Evolutionary conservation across 2,329 filamentous ascomycete genomes (phyloP).

Genomic region (Rhexocercosporidium sp.): DNA sequence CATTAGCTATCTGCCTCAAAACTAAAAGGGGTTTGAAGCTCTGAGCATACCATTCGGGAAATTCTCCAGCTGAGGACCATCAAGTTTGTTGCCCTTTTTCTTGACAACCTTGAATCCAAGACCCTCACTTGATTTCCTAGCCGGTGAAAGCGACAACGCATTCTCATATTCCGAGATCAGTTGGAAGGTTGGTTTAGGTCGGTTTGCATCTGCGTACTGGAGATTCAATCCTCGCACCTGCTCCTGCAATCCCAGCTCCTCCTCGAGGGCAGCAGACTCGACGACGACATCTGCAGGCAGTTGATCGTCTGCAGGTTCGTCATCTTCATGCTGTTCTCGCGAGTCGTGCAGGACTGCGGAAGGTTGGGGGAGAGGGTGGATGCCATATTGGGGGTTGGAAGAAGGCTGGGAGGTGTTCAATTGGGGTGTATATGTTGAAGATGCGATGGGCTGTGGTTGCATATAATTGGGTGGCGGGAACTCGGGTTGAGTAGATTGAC

Average conservation of each 20-base stretch:
- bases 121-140: constrained; percentile 48
- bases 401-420: constrained; percentile 44
- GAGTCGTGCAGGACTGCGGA: constrained; percentile 43
- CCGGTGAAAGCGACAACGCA: constrained; percentile 54
- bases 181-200: constrained; percentile 44
- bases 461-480: constrained; percentile 59
- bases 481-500: constrained; percentile 34
- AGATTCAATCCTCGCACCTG: constrained; percentile 59
- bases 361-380: constrained; percentile 50
- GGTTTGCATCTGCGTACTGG: constrained; percentile 36
- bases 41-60: constrained; percentile 80
- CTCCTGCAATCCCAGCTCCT: constrained; percentile 48
- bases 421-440: constrained; percentile 50
- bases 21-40: neutral
- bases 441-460: constrained; percentile 62
- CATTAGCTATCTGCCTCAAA: constrained; percentile 37
- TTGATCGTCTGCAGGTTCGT: neutral
- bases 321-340: neutral
- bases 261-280: constrained; percentile 32
- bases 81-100: constrained; percentile 42
- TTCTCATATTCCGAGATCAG: constrained; percentile 67
- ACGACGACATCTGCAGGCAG: neutral
- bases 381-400: constrained; percentile 61
- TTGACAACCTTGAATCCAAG: constrained; percentile 62
- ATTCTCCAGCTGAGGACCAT: constrained; percentile 45